phyloP scores from a whole-genome alignment of 2,329 filamentous ascomycete species.

The Botrytis cinerea region DNA sequence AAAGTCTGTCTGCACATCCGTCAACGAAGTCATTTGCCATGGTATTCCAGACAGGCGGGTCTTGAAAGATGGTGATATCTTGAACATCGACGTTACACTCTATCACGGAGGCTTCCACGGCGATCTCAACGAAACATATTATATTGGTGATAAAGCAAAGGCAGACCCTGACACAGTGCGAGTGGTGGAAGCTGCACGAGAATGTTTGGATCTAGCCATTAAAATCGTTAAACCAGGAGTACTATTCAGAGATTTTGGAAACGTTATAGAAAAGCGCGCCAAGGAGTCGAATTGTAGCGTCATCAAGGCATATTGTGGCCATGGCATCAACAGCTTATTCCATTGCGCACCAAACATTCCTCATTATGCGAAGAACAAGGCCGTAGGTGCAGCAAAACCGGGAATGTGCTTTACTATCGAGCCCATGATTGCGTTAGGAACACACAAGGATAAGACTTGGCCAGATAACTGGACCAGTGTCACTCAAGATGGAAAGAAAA shows the following conservation, averaged over 20 bases:
- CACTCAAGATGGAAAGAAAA: conserved; percentile 83
- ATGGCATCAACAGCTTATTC: conserved; percentile 92
- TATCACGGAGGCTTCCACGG: conserved; percentile 96
- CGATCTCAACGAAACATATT: conserved; percentile 98
- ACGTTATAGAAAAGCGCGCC: conserved; percentile 92
- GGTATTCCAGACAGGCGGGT: conserved; percentile 91
- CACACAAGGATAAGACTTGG: conserved; percentile 92
- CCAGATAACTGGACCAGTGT: conserved; percentile 98
- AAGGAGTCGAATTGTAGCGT: conserved; percentile 85
- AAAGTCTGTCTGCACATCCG: conserved; percentile 94
- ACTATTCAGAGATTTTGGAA: conserved; percentile 89
- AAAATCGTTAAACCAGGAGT: conserved; percentile 90
- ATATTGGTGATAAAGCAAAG: conserved; percentile 85
- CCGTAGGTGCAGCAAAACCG: conserved; percentile 87
- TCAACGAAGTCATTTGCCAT: conserved; percentile 98
- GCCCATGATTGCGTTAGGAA: conserved; percentile 94
- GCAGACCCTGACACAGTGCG: conserved; percentile 84
- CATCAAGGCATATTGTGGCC: conserved; percentile 93
- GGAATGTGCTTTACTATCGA: conserved; percentile 99
- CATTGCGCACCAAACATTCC: conserved; percentile 93
- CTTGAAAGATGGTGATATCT: conserved; percentile 87
- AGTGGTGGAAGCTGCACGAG: conserved; percentile 85
- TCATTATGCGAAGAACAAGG: conserved; percentile 98
- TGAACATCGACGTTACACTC: conserved; percentile 94
- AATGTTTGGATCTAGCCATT: conserved; percentile 89